Conservation (phyloP, 805 yeast species). For the Limtongozyma cylindracea region DNA sequence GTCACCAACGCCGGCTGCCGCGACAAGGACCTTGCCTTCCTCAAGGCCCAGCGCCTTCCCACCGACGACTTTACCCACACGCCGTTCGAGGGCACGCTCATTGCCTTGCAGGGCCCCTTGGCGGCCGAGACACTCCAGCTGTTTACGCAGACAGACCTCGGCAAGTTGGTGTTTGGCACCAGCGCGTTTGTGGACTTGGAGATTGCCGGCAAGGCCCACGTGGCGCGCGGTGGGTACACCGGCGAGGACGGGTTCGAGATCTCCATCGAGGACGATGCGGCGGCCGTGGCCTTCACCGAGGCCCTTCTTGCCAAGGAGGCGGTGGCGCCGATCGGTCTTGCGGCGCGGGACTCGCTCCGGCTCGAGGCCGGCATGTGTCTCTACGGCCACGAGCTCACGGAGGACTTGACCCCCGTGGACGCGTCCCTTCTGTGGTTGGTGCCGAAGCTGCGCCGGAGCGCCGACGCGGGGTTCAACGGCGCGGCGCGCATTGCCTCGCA, state of each 20-base stretch:
- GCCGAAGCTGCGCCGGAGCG: conserved; percentile 47
- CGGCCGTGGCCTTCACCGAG: conserved; percentile 34
- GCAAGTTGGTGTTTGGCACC: conserved; percentile 50
- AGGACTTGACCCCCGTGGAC: conserved; percentile 62
- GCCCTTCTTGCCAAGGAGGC: conserved; percentile 24
- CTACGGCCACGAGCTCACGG: conserved; percentile 80
- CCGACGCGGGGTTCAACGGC: conserved; percentile 45
- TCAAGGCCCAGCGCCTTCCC: conserved; percentile 20
- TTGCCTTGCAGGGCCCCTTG: conserved; percentile 87
- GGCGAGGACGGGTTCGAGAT: conserved; percentile 98
- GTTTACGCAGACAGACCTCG: conserved; percentile 31
- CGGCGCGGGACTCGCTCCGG: conserved; percentile 93
- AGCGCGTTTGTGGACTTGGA: conserved; percentile 17
- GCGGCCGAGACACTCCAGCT: conserved; percentile 44
- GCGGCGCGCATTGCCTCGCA: conserved; percentile 42
- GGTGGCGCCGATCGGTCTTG: conserved; percentile 78
- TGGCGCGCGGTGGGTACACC: conserved; percentile 93
- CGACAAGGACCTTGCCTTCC: conserved; percentile 48
- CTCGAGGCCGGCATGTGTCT: conserved; percentile 97
- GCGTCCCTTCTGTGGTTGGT: conserved; percentile 80
- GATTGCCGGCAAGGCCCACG: too few species aligned
- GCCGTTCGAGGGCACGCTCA: conserved; percentile 42
- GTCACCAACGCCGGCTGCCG: conserved; percentile 95
- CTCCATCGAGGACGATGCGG: conserved; percentile 25
- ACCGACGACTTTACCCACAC: conserved; percentile 11